Base-by-base conservation (phyloP, 2,329 filamentous ascomycete genomes). In the Ophiostoma piceae region DNA sequence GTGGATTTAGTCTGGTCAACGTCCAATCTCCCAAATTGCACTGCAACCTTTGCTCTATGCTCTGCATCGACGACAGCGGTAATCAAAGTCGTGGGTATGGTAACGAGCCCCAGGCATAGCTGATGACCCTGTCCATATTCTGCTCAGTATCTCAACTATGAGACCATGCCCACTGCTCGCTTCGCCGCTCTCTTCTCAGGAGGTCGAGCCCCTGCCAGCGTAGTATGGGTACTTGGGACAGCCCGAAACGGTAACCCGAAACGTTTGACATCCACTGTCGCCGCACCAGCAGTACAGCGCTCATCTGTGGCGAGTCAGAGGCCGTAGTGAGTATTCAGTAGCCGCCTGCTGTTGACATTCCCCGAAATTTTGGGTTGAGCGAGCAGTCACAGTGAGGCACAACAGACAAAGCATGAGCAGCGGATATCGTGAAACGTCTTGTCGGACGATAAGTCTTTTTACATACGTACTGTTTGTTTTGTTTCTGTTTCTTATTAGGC, bases 191-290 rank as follows among this genome's bases (percentile, higher is more conserved):
- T 57, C 11, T 57, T 11, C 51, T 57, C 51, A 22, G 22, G 51
- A 22, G 51, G n/a, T 57, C 11, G 9, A 26, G 47, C n/a, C 51
- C 51, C 51, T 57, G 51, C 51, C 47, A 54, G 47, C 54, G 54
- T 60, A 14, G 26, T 62, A 62, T 19, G 11, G 12, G 8, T 26
- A 35, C 60, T 22, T 16, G 11, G 5, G 60, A 37, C 29, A 35
- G 14, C 60, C 62, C 62, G 62, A 65, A 65, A 65, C 62, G 62
- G 62, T 14, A 65, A 22, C 51, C 35, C 62, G 62, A 65, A 65
- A 65, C 62, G 62, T 39, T 39, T 37, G 19, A 39, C 62, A 39
- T 41, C 35, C 62, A 65, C 62, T 39, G 62, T 29, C 60, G 60
- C 60, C 32, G 32, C 29, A 37, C 60, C 29, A 35, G 9, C 29